These are phyloP conservation scores for Theileria orientalis DNA, from an alignment of 169 alveolate genomes.

Conservation along the genomic window DNA sequence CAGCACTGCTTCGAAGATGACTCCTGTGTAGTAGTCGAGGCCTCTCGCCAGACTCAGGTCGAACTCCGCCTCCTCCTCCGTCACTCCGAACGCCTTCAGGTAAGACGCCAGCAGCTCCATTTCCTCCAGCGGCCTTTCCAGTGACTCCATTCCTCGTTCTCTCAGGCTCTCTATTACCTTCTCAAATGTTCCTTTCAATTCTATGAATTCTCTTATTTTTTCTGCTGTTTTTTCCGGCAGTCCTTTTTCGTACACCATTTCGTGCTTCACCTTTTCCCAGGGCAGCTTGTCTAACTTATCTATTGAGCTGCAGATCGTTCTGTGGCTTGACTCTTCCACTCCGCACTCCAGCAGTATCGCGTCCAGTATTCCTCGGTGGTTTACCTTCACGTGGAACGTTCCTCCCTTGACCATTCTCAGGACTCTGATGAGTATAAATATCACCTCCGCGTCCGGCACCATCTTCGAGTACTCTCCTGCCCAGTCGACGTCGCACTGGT, in stretches of 20 bases:
- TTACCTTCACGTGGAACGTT: slow-evolving; percentile 84
- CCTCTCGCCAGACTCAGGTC: slow-evolving; percentile 95
- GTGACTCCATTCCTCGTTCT: slow-evolving; percentile 46
- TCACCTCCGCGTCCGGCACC: slow-evolving; percentile 94
- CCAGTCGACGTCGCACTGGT: slow-evolving; percentile 96
- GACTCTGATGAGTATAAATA: slow-evolving; percentile 86
- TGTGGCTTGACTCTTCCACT: slow-evolving; percentile 83
- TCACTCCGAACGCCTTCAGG: slow-evolving; percentile 46
- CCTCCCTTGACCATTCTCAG: slow-evolving; percentile 79
- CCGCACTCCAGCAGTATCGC: slow-evolving; percentile 87
- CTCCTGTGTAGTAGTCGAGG: slow-evolving; percentile 96
- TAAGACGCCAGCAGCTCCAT: slow-evolving; percentile 66
- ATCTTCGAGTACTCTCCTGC: slow-evolving; percentile 88
- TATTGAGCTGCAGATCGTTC: slow-evolving; percentile 90
- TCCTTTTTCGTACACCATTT: slow-evolving; percentile 89
- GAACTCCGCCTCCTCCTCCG: slow-evolving; percentile 62
- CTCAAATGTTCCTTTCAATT: slow-evolving; percentile 79
- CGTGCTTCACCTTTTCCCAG: slow-evolving; percentile 89
- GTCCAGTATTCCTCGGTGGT: slow-evolving; percentile 90
- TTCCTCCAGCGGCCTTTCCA: slow-evolving; percentile 56
- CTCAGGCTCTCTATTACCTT: slow-evolving; percentile 74
- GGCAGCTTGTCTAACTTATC: slow-evolving; percentile 95
- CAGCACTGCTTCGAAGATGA: slow-evolving; percentile 92
- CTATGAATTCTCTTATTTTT: slow-evolving; percentile 80
- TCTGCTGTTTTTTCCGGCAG: slow-evolving; percentile 78